Evolutionary conservation across 305 asterid species (phyloP).

Genomic region (Solanum aculeatissimum): DNA sequence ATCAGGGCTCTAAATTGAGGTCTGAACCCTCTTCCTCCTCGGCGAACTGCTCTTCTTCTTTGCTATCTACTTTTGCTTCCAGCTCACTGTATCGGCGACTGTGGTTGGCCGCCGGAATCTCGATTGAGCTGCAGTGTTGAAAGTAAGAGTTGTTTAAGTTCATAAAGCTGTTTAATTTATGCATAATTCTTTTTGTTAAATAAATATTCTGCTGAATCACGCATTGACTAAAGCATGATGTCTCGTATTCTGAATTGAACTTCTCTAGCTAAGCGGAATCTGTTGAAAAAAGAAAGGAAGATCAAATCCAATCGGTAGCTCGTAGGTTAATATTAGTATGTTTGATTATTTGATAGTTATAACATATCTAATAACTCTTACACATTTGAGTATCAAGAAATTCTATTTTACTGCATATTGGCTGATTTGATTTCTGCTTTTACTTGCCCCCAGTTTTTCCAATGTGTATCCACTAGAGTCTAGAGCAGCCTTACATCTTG

Average conservation of each 20-base stretch:
- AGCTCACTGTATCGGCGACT: not conserved
- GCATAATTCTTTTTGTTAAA: not conserved
- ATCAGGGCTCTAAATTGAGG: not conserved
- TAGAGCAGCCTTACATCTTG: not conserved
- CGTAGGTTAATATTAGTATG: not conserved
- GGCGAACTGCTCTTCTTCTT: not conserved
- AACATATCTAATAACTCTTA: not conserved
- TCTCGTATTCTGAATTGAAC: not conserved
- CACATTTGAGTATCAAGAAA: not conserved
- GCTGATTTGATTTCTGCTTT: not conserved
- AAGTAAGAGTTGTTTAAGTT: not conserved
- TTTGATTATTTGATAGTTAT: not conserved
- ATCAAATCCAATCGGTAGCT: not conserved
- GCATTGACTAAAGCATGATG: not conserved
- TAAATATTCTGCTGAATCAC: not conserved
- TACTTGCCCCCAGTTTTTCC: not conserved
- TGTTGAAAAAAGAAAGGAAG: not conserved
- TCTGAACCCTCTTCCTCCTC: not conserved
- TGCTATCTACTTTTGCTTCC: not conserved
- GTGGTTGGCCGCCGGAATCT: not conserved
- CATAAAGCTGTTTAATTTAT: not conserved
- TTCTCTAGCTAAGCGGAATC: not conserved
- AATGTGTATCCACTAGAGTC: not conserved
- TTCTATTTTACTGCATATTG: not conserved
- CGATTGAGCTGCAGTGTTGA: not conserved